Evolutionary conservation across 73 alveolate species (phyloP), one percentile per base, ranked within the genome.

Genomic region (Paramecium primaurelia): DNA sequence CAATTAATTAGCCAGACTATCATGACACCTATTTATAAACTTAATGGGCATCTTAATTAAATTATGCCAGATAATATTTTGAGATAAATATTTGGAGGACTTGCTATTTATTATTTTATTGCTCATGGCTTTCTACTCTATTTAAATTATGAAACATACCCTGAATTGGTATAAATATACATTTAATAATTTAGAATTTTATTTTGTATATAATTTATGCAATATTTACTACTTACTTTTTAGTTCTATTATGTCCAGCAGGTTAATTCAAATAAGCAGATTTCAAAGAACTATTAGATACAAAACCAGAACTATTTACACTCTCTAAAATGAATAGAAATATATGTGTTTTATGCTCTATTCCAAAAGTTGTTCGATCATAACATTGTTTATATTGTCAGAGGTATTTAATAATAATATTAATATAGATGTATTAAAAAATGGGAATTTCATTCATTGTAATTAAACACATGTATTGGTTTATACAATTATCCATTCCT

Each of bases 311-410:
- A 11, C 2, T 80, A 11, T 16, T 80, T 25, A 26, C 32, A 9
- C 44, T 80, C 44, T 22, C 71, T 45, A 80, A 49, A 80, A 20
- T 38, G 37, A 45, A 42, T 45, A 40, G 91, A 40, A 80, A 80
- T 25, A 25, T 80, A 6, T 80, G 91, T 14, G 26, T 80, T 20
- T 4, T 80, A n/a, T 80, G 91, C 18, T 22, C 49, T 14, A 80
- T 80, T n/a, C 91, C 91, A 7, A 80, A 80, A 47, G 75, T 47
- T 38, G 10, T 28, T 47, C 2, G 91, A 80, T 22, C 58, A 2
- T 9, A 80, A 45, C 91, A 80, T 80, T 80, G 91, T 80, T 1
- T 80, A 45, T 80, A 80, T 80, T 80, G 91, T 49, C 34, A 80
- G 28, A 80, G 18, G 91, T 80, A 80, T 8, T 5, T 45, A 8